These are phyloP conservation scores for Asterochloris erici DNA, from an alignment of 139 green algal species.

Conservation along the genomic window DNA sequence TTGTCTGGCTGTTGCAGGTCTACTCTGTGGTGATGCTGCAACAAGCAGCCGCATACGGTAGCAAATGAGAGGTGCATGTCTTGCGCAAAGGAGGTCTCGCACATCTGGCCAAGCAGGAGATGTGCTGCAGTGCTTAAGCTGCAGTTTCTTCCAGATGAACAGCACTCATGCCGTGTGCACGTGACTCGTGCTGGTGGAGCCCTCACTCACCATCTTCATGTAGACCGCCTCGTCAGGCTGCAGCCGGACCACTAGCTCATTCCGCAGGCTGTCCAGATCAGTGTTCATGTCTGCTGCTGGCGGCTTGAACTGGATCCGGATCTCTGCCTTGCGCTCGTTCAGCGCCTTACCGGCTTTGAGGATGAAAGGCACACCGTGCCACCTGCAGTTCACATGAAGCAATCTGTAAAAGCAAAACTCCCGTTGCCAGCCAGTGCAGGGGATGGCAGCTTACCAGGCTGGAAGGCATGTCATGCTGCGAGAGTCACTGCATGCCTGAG, in stretches of 20 bases:
- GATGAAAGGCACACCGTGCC: slow-evolving; percentile 87
- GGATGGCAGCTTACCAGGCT: background rate
- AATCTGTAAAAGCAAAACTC: background rate
- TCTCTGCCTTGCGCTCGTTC: slow-evolving; percentile 59
- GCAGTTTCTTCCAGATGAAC: no score
- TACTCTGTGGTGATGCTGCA: no score
- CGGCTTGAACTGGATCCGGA: slow-evolving; percentile 54
- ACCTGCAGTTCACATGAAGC: slow-evolving; percentile 30
- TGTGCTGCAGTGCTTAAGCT: no score
- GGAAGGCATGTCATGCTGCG: background rate
- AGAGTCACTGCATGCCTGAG: background rate
- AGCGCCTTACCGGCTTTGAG: slow-evolving; percentile 96
- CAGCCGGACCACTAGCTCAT: slow-evolving; percentile 93
- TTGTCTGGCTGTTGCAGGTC: no score
- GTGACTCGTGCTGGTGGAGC: background rate
- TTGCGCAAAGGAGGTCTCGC: no score
- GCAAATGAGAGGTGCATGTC: no score
- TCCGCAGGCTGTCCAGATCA: slow-evolving; percentile 56
- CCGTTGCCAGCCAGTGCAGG: background rate
- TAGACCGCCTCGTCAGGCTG: slow-evolving; percentile 91
- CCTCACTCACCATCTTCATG: slow-evolving; percentile 71
- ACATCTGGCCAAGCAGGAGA: no score
- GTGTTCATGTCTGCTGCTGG: slow-evolving; percentile 21
- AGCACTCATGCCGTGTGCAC: no score
- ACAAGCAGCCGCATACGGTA: no score